These are phyloP conservation scores for Rhizopogon salebrosus DNA, from an alignment of 768 basidiomycete species.

Conservation along the genomic window DNA sequence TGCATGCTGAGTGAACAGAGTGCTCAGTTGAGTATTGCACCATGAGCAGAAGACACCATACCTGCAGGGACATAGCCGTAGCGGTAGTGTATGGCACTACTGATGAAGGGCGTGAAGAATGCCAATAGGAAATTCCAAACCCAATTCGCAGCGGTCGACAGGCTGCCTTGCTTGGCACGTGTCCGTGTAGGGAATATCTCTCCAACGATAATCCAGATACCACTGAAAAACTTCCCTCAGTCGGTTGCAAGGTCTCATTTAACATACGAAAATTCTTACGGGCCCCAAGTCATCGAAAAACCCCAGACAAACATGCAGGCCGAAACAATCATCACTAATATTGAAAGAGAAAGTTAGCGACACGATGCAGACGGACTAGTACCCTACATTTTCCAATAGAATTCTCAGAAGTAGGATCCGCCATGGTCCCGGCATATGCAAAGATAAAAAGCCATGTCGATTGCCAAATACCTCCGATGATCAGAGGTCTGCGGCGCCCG, in stretches of 20 bases:
- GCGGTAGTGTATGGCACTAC: constrained; percentile 45
- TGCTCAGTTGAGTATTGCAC: neutral
- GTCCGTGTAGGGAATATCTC: constrained; percentile 74
- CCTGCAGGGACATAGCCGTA: constrained; percentile 73
- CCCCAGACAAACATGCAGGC: constrained; percentile 71
- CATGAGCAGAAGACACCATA: constrained; percentile 13
- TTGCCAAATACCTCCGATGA: constrained; percentile 69
- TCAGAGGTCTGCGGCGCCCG: constrained; percentile 60
- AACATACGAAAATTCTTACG: constrained; percentile 26
- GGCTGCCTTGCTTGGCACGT: constrained; percentile 63
- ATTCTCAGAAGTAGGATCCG: constrained; percentile 42
- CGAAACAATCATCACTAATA: constrained; percentile 52
- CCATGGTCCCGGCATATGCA: constrained; percentile 64
- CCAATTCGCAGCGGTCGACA: constrained; percentile 64
- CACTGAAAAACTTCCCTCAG: constrained; percentile 30
- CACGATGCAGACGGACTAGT: neutral
- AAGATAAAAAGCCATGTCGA: constrained; percentile 67
- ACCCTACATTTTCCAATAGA: constrained; percentile 47
- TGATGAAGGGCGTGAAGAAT: constrained; percentile 76
- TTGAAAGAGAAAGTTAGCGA: constrained; percentile 3
- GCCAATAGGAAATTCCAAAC: constrained; percentile 69
- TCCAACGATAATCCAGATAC: constrained; percentile 76
- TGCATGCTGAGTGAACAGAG: constrained; percentile 36
- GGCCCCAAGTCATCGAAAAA: constrained; percentile 68
- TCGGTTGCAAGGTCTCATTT: neutral